A percentile compares a stretch with the other conserved stretches of the same genome.
Conservation (phyloP, 164 flowering plant genomes). For the Aristolochia californica region DNA sequence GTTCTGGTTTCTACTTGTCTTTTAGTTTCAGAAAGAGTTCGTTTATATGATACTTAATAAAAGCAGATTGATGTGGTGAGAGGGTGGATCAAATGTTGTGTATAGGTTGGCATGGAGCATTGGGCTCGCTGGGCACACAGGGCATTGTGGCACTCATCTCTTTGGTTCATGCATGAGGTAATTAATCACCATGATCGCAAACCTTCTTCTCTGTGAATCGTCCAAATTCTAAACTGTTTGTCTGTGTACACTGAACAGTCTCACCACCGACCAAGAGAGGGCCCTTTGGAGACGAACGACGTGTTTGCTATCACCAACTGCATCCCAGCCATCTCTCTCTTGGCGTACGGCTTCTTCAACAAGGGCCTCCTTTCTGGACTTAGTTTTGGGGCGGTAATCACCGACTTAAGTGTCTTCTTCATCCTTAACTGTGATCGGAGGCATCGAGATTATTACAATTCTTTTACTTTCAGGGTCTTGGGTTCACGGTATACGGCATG, state of each 20-base stretch:
- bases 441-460: too few relatives aligned
- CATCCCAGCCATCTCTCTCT: slow-evolving; percentile 69
- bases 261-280: slow-evolving; percentile 78
- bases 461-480: slow-evolving; percentile 53
- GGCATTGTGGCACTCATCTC: slow-evolving; percentile 93
- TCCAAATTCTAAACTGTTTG: too few relatives aligned
- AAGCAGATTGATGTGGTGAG: too few relatives aligned
- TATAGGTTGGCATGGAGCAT: slow-evolving; percentile 91
- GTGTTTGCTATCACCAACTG: slow-evolving; percentile 77
- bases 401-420: background rate
- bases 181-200: too few relatives aligned
- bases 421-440: background rate
- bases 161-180: slow-evolving; percentile 96
- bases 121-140: slow-evolving; percentile 99
- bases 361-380: slow-evolving; percentile 86
- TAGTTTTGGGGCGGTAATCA: slow-evolving; percentile 78
- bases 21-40: background rate
- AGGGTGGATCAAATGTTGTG: too few relatives aligned
- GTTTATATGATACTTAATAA: background rate
- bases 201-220: too few relatives aligned
- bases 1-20: too few relatives aligned
- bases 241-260: slow-evolving; percentile 33
- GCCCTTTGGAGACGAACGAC: slow-evolving; percentile 87
- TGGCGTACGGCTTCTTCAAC: slow-evolving; percentile 72
- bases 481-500: slow-evolving; percentile 92